These are phyloP conservation scores for Pleoardoris graminearum DNA, from an alignment of 2,329 filamentous ascomycete genomes.

Conservation along the genomic window DNA sequence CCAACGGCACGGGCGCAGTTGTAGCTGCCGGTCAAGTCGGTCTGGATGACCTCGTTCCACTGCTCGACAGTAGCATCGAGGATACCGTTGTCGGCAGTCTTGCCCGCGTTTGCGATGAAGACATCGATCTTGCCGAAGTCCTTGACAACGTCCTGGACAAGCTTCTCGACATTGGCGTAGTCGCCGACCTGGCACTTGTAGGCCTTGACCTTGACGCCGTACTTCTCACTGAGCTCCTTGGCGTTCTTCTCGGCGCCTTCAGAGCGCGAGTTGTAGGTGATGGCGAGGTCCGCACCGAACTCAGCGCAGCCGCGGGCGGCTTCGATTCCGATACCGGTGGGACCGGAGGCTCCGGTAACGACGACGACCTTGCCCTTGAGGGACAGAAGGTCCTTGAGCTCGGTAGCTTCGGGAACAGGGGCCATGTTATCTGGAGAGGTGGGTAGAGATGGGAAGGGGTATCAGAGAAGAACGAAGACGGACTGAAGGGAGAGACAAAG, in stretches of 20 bases:
- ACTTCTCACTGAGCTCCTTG: conserved; percentile 61
- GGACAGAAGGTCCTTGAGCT: conserved; percentile 60
- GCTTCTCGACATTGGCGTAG: conserved; percentile 59
- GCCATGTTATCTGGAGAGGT: conserved; percentile 56
- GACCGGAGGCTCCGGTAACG: conserved; percentile 59
- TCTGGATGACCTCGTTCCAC: conserved; percentile 76
- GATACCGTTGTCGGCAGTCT: conserved; percentile 69
- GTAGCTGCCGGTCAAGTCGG: conserved; percentile 85
- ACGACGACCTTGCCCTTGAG: conserved; percentile 59
- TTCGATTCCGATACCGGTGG: conserved; percentile 70
- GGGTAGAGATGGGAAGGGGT: conserved; percentile 15
- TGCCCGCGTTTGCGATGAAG: conserved; percentile 71
- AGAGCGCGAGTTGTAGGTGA: conserved; percentile 67
- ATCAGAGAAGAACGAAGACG: conserved; percentile 17
- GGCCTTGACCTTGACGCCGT: conserved; percentile 67
- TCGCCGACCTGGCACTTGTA: conserved; percentile 67
- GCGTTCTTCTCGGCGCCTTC: conserved; percentile 68
- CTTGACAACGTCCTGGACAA: conserved; percentile 62
- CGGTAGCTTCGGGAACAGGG: conserved; percentile 59
- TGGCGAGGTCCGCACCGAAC: conserved; percentile 65
- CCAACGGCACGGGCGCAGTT: conserved; percentile 91
- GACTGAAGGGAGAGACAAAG: conserved; percentile 15
- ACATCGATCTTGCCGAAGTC: conserved; percentile 73
- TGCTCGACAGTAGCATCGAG: conserved; percentile 72
- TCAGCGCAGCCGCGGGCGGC: conserved; percentile 67